phyloP scores from a whole-genome alignment of 331 rosid species.

The Pyrus hybrid region DNA sequence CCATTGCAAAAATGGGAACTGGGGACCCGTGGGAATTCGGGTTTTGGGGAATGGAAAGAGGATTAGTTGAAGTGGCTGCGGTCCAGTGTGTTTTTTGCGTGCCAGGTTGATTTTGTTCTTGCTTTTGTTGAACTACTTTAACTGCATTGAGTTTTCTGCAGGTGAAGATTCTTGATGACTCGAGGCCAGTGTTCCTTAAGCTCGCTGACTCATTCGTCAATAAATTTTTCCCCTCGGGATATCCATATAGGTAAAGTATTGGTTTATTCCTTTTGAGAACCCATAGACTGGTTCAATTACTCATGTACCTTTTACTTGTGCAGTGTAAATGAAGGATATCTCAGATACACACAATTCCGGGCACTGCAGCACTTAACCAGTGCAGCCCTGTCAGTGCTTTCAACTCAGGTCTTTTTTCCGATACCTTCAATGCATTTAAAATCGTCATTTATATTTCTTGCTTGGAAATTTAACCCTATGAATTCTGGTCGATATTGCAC shows the following conservation, averaged over 20 bases:
- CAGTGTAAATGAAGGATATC: conserved; percentile 92
- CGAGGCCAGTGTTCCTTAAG: conserved; percentile 51
- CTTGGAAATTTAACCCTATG: not conserved
- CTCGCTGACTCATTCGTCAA: conserved; percentile 49
- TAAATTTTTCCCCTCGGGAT: conserved; percentile 85
- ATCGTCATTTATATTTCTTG: not conserved
- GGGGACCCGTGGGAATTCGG: not conserved
- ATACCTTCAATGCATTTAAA: conserved; percentile 9
- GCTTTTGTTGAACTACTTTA: not conserved
- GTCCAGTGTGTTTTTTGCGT: not conserved
- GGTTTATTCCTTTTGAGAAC: not conserved
- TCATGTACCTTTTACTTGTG: conserved; percentile 8
- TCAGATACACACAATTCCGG: conserved; percentile 78
- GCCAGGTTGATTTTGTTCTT: not conserved
- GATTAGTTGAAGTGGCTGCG: not conserved
- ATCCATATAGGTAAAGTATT: conserved; percentile 61
- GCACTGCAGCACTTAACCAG: conserved; percentile 75
- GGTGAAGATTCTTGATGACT: conserved; percentile 57
- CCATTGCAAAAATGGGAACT: not conserved
- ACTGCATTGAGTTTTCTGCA: conserved; percentile 13
- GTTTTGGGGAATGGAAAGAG: not conserved
- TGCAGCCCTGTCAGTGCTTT: conserved; percentile 69
- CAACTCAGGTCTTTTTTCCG: conserved; percentile 63
- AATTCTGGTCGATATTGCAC: not conserved
- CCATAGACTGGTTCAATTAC: not conserved